Evolutionary conservation across 1,284 basidiomycete species (phyloP).

Genomic region (Spongispora temasekensis): DNA sequence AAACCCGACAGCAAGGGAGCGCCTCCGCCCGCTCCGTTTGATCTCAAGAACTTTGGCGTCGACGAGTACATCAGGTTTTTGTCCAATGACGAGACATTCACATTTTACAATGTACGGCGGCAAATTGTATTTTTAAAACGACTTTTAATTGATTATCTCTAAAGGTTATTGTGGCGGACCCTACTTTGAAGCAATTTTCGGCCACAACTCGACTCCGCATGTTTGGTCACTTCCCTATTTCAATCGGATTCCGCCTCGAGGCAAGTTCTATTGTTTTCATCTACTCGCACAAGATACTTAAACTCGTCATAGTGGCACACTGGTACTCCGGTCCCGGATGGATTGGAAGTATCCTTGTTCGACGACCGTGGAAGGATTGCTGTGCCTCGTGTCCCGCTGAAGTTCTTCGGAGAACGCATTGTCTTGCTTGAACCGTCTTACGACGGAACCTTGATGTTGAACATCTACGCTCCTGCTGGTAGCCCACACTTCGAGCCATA

Average conservation of each 20-base stretch:
- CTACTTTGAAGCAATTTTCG: not conserved
- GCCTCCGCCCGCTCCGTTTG: not conserved
- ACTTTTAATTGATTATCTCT: not conserved
- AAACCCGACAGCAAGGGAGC: not conserved
- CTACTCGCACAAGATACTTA: not conserved
- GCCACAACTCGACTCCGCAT: not conserved
- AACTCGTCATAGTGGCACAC: slow-evolving; percentile 7
- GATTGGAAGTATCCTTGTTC: slow-evolving; percentile 10
- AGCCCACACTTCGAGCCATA: slow-evolving; percentile 7
- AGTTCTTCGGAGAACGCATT: not conserved
- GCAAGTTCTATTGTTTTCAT: not conserved
- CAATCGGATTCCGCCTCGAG: slow-evolving; percentile 4
- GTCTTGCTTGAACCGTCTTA: not conserved
- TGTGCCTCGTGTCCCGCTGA: slow-evolving; percentile 2
- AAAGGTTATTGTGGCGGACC: slow-evolving; percentile 7
- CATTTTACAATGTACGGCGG: slow-evolving; percentile 13
- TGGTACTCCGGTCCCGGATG: not conserved
- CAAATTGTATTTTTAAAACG: not conserved
- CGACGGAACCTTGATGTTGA: slow-evolving; percentile 10
- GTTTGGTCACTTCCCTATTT: not conserved
- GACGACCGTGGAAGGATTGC: slow-evolving; percentile 12
- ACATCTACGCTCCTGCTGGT: slow-evolving; percentile 6
- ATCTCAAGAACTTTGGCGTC: not conserved
- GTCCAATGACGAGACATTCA: not conserved
- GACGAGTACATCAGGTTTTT: slow-evolving; percentile 7